phyloP scores from a whole-genome alignment of 2,329 filamentous ascomycete species.

The Nothophoma quercina region DNA sequence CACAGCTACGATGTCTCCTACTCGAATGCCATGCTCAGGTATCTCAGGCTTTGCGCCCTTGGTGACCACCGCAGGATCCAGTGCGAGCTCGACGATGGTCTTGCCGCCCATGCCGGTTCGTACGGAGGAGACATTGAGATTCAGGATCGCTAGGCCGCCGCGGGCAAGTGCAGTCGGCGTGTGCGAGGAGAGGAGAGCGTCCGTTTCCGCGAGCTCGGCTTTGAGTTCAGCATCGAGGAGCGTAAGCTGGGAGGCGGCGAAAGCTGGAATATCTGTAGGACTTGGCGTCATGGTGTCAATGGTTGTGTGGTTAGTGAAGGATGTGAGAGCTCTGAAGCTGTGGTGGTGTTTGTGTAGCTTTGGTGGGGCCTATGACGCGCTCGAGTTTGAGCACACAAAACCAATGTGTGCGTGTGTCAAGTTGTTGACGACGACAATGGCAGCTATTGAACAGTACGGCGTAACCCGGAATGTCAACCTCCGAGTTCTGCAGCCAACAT shows the following conservation, averaged over 20 bases:
- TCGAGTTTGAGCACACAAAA: neutral
- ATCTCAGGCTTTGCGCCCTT: slow-evolving; percentile 62
- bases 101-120: slow-evolving; percentile 93
- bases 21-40: slow-evolving; percentile 76
- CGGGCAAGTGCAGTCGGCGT: slow-evolving; percentile 74
- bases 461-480: too few species aligned
- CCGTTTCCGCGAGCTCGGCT: slow-evolving; percentile 75
- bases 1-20: slow-evolving; percentile 80
- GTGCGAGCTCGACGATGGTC: slow-evolving; percentile 80
- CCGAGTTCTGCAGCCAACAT: too few species aligned
- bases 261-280: slow-evolving; percentile 66
- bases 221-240: slow-evolving; percentile 75
- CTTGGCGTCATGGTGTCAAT: slow-evolving; percentile 32
- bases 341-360: slow-evolving; percentile 4
- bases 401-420: neutral
- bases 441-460: too few species aligned
- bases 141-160: slow-evolving; percentile 80
- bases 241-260: slow-evolving; percentile 73
- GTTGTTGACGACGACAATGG: neutral
- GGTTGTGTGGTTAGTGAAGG: slow-evolving; percentile 3
- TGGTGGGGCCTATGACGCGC: slow-evolving; percentile 20
- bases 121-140: slow-evolving; percentile 75
- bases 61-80: slow-evolving; percentile 70
- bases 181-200: slow-evolving; percentile 70
- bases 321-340: slow-evolving; percentile 3